phyloP scores from a whole-genome alignment of 164 flowering plant genomes.

The Aristolochia contorta region DNA sequence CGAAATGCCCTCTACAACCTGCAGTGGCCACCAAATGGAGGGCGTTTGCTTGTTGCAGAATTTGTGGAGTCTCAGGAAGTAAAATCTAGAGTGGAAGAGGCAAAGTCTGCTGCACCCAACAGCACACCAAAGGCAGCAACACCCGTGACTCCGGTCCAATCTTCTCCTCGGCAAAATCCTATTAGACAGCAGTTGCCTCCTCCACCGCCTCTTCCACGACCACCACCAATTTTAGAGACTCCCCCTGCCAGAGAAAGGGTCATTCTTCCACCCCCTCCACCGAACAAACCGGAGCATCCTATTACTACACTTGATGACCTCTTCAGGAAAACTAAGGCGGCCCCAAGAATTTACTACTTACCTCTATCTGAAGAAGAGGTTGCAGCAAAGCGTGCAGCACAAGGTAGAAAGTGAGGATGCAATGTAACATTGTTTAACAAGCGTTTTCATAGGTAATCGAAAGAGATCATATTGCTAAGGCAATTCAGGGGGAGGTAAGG shows the following conservation, averaged over 20 bases:
- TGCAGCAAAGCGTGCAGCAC: slow-evolving; percentile 41
- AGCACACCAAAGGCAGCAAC: slow-evolving; percentile 11
- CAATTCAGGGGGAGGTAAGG: no score
- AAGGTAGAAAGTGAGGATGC: slow-evolving; percentile 17
- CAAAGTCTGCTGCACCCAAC: slow-evolving; percentile 22
- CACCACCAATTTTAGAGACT: slow-evolving; percentile 39
- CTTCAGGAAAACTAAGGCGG: slow-evolving; percentile 63
- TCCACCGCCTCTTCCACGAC: slow-evolving; percentile 49
- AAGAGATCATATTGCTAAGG: no score
- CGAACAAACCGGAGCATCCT: slow-evolving; percentile 56
- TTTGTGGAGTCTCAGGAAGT: slow-evolving; percentile 91
- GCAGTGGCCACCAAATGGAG: slow-evolving; percentile 95
- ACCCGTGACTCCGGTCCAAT: slow-evolving; percentile 23
- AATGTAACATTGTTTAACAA: no score
- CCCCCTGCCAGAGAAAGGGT: slow-evolving; percentile 37
- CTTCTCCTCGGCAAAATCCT: slow-evolving; percentile 36
- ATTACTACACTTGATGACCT: slow-evolving; percentile 80
- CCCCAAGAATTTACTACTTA: slow-evolving; percentile 78
- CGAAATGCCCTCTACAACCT: slow-evolving; percentile 82
- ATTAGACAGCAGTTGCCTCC: slow-evolving; percentile 43
- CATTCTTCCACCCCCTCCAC: slow-evolving; percentile 44
- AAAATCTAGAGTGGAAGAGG: slow-evolving; percentile 37
- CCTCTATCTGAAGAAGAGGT: slow-evolving; percentile 84
- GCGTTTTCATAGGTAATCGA: no score
- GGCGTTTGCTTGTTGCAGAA: slow-evolving; percentile 68